Evolutionary conservation across 148 eudicot species (phyloP), one percentile per base, ranked within the genome.

Genomic region (Arctostaphylos glauca): DNA sequence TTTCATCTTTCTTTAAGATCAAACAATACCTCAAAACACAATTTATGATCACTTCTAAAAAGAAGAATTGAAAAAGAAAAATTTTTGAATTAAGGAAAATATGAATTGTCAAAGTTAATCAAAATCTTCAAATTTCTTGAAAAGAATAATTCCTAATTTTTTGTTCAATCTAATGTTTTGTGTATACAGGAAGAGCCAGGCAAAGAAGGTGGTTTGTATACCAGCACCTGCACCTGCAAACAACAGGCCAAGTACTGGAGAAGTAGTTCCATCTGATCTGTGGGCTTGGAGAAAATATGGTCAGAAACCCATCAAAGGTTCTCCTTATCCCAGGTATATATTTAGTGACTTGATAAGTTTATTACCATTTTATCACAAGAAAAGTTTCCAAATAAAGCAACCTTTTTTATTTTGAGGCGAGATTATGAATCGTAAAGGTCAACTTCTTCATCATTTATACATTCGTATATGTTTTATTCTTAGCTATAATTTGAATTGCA

Each of bases 251-350:
- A 89, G 82, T 74, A 46, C 88, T 9, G 98, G 98, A 50, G 98
- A 95, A 88, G 89, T 93, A 3, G 98, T 95, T 78, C 98, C 98
- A 19, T 95, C 98, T 31, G 98, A 95, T 86, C 87, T 92, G 4
- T 95, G 98, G 98, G 98, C 98, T 5, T 95, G 98, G 98, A 85
- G 98, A 71, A 95, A 95, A 80, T 95, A 95, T 77, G 98, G 98
- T 15, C 98, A 95, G 81, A 95, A 95, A 71, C 98, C 98, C 16
- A 94, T 94, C 53, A 94, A 94, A 86, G 98, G 98, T 21, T 95
- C 98, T 81, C 98, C 98, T 82, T 94, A 90, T 87, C 98, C 98
- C 50, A 91, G 98, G 98, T 94, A 87, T 16, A 2, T 55, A 7
- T 10, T 23, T 50, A 6, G 1, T 5, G 13, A 2, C 52, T 31